phyloP scores from a whole-genome alignment of 495 filamentous ascomycete genomes.

The Acidomyces sp. region DNA sequence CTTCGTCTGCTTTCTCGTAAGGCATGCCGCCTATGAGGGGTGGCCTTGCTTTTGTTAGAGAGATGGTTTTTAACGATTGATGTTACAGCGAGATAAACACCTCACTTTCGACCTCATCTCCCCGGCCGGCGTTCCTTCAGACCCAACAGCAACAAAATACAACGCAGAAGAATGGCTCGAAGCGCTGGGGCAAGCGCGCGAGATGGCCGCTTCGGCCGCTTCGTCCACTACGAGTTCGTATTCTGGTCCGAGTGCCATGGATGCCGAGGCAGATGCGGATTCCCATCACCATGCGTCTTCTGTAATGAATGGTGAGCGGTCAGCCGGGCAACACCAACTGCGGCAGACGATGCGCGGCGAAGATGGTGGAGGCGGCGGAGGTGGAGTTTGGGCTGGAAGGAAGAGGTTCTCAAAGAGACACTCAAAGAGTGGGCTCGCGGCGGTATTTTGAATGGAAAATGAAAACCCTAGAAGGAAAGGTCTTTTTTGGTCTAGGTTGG shows the following conservation, averaged over 20 bases:
- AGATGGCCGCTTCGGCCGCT: slow-evolving; percentile 62
- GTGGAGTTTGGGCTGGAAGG: slow-evolving; percentile 46
- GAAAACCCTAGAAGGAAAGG: not conserved
- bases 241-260: slow-evolving; percentile 44
- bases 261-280: slow-evolving; percentile 55
- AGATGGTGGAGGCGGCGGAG: slow-evolving; percentile 25
- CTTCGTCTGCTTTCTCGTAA: too few relatives aligned
- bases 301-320: too few relatives aligned
- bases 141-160: slow-evolving; percentile 32
- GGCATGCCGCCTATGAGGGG: too few relatives aligned
- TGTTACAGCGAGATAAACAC: slow-evolving; percentile 67
- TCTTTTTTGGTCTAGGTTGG: not conserved
- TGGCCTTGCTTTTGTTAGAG: too few relatives aligned
- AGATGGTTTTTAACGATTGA: too few relatives aligned
- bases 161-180: slow-evolving; percentile 81
- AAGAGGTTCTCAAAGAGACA: slow-evolving; percentile 83
- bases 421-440: slow-evolving; percentile 77
- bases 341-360: slow-evolving; percentile 30
- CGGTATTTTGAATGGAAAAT: slow-evolving; percentile 46
- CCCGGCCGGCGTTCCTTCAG: slow-evolving; percentile 45
- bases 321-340: slow-evolving; percentile 19
- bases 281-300: too few relatives aligned
- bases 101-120: slow-evolving; percentile 95
- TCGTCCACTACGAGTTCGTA: slow-evolving; percentile 53
- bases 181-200: slow-evolving; percentile 63